These are phyloP conservation scores for Aureobasidium subglaciale DNA, from an alignment of 2,329 filamentous ascomycete species.

Conservation along the genomic window DNA sequence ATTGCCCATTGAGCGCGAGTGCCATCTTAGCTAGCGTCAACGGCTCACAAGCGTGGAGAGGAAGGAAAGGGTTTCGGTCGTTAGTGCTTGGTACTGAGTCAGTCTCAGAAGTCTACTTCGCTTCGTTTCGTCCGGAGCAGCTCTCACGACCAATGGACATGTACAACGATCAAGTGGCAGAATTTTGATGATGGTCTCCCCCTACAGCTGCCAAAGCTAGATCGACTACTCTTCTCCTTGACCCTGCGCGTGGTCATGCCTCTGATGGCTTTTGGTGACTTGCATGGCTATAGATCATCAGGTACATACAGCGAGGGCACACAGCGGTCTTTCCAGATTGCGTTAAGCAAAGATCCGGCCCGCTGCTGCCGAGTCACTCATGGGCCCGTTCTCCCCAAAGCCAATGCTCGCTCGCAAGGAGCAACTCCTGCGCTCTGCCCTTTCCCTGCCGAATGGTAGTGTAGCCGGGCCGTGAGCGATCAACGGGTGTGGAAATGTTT, in stretches of 20 bases:
- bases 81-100: conserved; percentile 8
- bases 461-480: conserved; percentile 10
- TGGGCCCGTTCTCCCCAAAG: conserved; percentile 4
- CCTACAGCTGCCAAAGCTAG: not conserved
- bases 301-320: conserved; percentile 10
- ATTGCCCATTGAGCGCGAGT: conserved; percentile 4
- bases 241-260: not conserved
- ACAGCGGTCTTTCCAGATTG: not conserved
- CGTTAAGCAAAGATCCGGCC: conserved; percentile 6
- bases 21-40: conserved; percentile 12
- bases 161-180: not conserved
- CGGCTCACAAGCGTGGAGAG: conserved; percentile 13
- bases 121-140: not conserved
- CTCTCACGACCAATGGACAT: not conserved
- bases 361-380: conserved; percentile 9
- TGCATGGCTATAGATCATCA: conserved; percentile 13
- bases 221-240: not conserved
- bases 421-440: conserved; percentile 5
- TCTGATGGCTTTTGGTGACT: not conserved
- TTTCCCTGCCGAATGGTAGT: not conserved
- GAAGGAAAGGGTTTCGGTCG: conserved; percentile 2
- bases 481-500: conserved; percentile 13
- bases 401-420: conserved; percentile 6
- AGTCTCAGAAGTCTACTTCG: conserved; percentile 9
- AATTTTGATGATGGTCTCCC: not conserved